Conservation (phyloP, 2,329 filamentous ascomycete genomes). For the Stagonosporopsis tanaceti region DNA sequence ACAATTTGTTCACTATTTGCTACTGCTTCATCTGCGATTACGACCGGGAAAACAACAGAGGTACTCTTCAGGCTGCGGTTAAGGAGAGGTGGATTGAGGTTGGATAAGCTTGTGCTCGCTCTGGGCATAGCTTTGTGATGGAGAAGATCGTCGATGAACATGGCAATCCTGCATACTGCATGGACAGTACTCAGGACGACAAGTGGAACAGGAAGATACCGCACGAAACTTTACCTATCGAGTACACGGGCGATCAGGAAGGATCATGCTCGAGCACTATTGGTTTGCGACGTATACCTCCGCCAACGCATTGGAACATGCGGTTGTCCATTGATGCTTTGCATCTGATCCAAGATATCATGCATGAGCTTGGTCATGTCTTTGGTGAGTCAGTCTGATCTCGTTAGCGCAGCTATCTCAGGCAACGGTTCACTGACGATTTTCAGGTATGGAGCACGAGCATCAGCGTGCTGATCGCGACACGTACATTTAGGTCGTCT, state of each 20-base stretch:
- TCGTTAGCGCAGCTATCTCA: neutral
- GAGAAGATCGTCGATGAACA: neutral
- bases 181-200: neutral
- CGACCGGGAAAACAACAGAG: neutral
- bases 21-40: constrained; percentile 4
- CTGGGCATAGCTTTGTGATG: neutral
- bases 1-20: constrained; percentile 1
- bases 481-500: constrained; percentile 9
- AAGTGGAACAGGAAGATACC: constrained; percentile 2
- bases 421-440: neutral
- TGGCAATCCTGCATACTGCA: neutral
- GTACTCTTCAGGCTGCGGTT: neutral
- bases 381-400: neutral
- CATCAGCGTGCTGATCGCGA: constrained; percentile 15
- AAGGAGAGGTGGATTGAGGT: neutral
- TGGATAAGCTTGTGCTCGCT: neutral
- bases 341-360: neutral
- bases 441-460: constrained; percentile 14
- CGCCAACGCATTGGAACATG: constrained; percentile 7
- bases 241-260: neutral
- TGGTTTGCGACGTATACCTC: neutral
- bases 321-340: neutral
- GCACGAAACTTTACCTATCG: constrained; percentile 6
- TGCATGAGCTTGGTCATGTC: constrained; percentile 7
- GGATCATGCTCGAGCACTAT: constrained; percentile 1